phyloP scores from a whole-genome alignment of 2,329 filamentous ascomycete species.

The Sphaerulina vaccinii region DNA sequence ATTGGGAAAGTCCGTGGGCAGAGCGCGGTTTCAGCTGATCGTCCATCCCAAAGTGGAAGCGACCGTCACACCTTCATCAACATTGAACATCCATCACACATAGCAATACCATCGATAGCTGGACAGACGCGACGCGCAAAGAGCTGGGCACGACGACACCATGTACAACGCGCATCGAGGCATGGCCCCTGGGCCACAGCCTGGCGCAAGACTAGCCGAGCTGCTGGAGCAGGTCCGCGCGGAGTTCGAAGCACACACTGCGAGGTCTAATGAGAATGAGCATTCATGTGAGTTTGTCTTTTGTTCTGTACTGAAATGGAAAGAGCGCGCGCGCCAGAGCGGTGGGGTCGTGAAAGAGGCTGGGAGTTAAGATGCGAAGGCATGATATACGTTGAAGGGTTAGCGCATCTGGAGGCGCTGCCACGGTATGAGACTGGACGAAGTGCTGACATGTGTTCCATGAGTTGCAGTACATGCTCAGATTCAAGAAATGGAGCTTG shows the following conservation, averaged over 20 bases:
- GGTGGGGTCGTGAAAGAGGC: background rate
- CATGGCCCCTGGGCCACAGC: constrained; percentile 65
- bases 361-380: no score
- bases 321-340: background rate
- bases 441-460: constrained; percentile 18
- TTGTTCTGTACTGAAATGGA: background rate
- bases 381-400: background rate
- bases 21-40: background rate
- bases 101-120: background rate
- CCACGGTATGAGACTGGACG: background rate
- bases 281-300: constrained; percentile 75
- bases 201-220: constrained; percentile 77
- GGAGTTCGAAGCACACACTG: constrained; percentile 76
- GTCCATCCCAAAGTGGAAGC: background rate
- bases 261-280: constrained; percentile 82
- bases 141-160: constrained; percentile 18
- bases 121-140: constrained; percentile 8
- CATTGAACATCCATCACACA: background rate
- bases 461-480: constrained; percentile 72
- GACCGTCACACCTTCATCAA: background rate
- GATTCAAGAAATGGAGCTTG: constrained; percentile 91
- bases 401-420: background rate
- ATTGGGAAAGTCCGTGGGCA: background rate
- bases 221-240: constrained; percentile 85
- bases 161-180: constrained; percentile 90